phyloP scores from a whole-genome alignment of 139 green algal species.

The Coelastrella sp. region DNA sequence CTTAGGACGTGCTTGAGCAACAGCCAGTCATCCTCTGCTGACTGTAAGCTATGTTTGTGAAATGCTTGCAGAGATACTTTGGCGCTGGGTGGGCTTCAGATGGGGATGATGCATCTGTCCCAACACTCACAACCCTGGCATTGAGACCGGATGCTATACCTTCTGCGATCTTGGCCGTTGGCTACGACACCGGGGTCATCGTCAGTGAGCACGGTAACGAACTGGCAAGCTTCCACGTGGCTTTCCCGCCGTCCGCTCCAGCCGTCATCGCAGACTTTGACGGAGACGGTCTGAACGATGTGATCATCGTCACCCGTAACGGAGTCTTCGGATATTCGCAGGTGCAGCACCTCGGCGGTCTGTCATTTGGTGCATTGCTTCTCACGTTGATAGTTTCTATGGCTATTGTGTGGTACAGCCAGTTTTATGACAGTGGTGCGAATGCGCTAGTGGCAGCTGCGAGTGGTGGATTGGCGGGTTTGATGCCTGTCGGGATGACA shows the following conservation, averaged over 20 bases:
- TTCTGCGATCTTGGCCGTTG: conserved; percentile 71
- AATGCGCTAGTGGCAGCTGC: conserved; percentile 3
- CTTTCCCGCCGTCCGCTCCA: conserved; percentile 56
- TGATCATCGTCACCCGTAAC: conserved; percentile 76
- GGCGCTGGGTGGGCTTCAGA: background rate
- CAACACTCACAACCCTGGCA: conserved; percentile 80
- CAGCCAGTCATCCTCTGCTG: too few species aligned
- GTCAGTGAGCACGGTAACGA: conserved; percentile 79
- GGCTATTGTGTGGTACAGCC: conserved; percentile 81
- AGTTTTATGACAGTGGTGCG: conserved; percentile 58
- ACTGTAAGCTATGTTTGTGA: background rate
- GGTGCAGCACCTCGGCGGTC: conserved; percentile 78
- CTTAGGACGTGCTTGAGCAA: too few species aligned
- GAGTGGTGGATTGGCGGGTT: background rate
- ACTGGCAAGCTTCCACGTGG: conserved; percentile 76
- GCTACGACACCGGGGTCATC: conserved; percentile 57
- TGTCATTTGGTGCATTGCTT: conserved; percentile 86
- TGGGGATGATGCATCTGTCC: conserved; percentile 41
- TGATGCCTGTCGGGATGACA: background rate
- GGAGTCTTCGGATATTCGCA: conserved; percentile 82
- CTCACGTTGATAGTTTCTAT: conserved; percentile 88
- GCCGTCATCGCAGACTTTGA: conserved; percentile 90
- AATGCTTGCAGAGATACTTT: conserved; percentile 35
- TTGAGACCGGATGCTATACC: conserved; percentile 72
- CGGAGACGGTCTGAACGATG: conserved; percentile 88